Conservation (phyloP, 1,284 basidiomycete species). For the Grifola frondosa region DNA sequence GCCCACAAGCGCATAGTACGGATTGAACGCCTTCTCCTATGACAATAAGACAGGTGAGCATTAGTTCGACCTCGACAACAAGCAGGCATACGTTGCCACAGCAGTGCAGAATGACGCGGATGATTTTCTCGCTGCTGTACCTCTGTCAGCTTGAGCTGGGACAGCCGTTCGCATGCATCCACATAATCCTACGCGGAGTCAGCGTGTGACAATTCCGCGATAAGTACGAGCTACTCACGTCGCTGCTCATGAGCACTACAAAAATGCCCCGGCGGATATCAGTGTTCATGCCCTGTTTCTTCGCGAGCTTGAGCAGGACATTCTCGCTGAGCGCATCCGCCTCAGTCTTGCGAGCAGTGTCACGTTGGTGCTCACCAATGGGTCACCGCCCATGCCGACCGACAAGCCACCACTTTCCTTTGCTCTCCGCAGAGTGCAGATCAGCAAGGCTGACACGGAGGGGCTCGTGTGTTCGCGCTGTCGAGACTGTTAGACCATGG, state of each 20-base stretch:
- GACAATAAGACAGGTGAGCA: conserved; percentile 1
- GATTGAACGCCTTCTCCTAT: conserved; percentile 91
- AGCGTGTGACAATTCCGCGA: background rate
- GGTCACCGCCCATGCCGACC: conserved; percentile 96
- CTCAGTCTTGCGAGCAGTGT: conserved; percentile 19
- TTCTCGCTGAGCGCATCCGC: conserved; percentile 41
- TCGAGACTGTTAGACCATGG: background rate
- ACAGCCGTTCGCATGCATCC: conserved; percentile 87
- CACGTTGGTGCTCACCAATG: conserved; percentile 67
- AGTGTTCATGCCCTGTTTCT: conserved; percentile 98
- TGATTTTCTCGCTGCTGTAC: conserved; percentile 93
- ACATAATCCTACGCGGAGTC: conserved; percentile 90
- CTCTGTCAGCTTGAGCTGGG: conserved; percentile 82
- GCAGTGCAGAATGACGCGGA: conserved; percentile 91
- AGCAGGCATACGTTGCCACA: conserved; percentile 74
- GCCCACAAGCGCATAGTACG: conserved; percentile 90
- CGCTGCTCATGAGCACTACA: conserved; percentile 90
- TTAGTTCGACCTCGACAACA: too few species aligned
- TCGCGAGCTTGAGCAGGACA: conserved; percentile 75
- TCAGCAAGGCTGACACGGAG: conserved; percentile 85
- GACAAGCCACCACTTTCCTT: conserved; percentile 99
- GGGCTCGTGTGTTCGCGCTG: conserved; percentile 82
- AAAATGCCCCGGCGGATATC: conserved; percentile 92
- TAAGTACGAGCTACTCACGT: conserved; percentile 61
- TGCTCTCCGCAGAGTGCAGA: conserved; percentile 79